Conservation (phyloP, 345 rosid species). For the Sonneratia alba region DNA sequence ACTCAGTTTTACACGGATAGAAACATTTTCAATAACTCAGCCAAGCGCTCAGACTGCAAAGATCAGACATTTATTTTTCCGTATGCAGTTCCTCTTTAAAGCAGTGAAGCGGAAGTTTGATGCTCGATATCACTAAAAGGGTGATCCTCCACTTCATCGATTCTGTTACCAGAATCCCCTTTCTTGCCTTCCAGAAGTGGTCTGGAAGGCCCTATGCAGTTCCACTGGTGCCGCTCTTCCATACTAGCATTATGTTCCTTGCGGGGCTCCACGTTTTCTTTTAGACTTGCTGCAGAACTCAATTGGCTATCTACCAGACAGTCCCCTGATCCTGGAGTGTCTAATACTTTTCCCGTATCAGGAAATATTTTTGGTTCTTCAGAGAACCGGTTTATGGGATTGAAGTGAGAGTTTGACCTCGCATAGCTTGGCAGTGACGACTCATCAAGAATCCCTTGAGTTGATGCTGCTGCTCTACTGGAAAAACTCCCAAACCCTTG, state of each 20-base stretch:
- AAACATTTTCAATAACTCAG: neutral
- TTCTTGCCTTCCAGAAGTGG: constrained; percentile 27
- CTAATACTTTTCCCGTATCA: neutral
- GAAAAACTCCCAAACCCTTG: constrained; percentile 80
- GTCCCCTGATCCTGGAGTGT: neutral
- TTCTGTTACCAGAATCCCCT: constrained; percentile 11
- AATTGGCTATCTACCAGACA: neutral
- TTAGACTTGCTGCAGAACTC: constrained; percentile 5
- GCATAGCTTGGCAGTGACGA: constrained; percentile 21
- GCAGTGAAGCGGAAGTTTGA: constrained; percentile 26
- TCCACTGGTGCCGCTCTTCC: constrained; percentile 18
- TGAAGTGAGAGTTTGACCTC: constrained; percentile 48
- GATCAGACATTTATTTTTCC: constrained; percentile 12
- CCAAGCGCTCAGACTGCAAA: neutral
- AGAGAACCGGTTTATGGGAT: constrained; percentile 17
- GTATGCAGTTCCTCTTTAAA: constrained; percentile 21
- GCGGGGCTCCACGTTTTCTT: constrained; percentile 32
- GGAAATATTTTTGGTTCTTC: neutral
- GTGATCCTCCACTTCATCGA: constrained; percentile 28
- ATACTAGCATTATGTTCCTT: constrained; percentile 17
- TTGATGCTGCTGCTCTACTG: constrained; percentile 25
- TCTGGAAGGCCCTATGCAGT: constrained; percentile 20
- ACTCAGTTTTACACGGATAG: neutral
- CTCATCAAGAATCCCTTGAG: constrained; percentile 28
- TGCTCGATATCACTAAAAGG: constrained; percentile 32